Evolutionary conservation across 139 green algal species (phyloP), one percentile per base, ranked within the genome.

Genomic region (Mesotaenium endlicherianum): DNA sequence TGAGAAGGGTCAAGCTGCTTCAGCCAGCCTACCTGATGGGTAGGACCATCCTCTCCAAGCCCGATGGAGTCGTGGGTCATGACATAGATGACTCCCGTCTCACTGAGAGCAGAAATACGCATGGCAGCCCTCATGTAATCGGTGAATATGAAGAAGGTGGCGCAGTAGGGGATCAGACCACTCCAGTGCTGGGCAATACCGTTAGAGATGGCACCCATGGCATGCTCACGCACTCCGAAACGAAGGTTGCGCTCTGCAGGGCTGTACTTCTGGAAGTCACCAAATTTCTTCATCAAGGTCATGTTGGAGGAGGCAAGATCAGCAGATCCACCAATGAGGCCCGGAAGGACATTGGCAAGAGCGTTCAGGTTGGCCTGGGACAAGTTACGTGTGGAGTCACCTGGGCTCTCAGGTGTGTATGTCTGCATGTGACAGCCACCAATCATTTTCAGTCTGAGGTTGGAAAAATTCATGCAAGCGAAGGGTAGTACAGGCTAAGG

Each of bases 101-200:
- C 92, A 30, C 91, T 95, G 55, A 99, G 91, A 0, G 96, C 96
- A 17, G 91, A 88, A 91, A 99, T 95, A 77, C 96, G 93, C 90
- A 99, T 98, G 90, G 96, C 92, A 77, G 87, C 86, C 87, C 96
- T 93, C 95, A 98, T 98, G 95, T 99, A 99, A 91, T 99, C 96
- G 70, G 94, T 97, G 96, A 99, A 99, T 91, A 99, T 98, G 93
- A 97, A 98, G 94, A 99, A 99, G 89, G 96, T 99, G 76, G 96
- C 96, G 89, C 93, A 97, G 93, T 98, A 99, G 74, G 96, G 94
- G 85, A 98, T 93, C 76, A 98, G 84, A 90, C 96, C 96, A 42
- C 88, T 82, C 60, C 80, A 87, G 93, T 99, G 94, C 58, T 97
- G 93, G 40, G 87, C 90, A 44, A 99, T 95, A 81, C 91, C 96